Evolutionary conservation across 768 basidiomycete species (phyloP).

Genomic region (Mycena filopes): DNA sequence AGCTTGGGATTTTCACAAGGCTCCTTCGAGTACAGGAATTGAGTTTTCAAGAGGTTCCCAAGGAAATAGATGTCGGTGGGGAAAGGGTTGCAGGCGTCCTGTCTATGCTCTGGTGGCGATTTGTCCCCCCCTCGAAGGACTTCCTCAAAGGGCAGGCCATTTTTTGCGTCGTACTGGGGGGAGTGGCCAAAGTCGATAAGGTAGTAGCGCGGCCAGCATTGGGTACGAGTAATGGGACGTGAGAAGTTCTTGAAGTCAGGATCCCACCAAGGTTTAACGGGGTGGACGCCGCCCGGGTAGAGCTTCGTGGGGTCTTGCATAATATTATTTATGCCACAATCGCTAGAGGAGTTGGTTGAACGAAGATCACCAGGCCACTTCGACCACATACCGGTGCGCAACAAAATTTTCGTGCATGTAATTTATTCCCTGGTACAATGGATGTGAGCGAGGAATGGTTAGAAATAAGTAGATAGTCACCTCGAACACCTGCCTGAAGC

Average conservation of each 20-base stretch:
- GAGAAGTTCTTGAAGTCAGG: background rate
- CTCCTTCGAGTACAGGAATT: background rate
- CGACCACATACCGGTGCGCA: slow-evolving; percentile 13
- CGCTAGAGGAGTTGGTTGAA: too few relatives aligned
- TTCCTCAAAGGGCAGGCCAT: slow-evolving; percentile 3
- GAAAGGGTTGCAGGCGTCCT: slow-evolving; percentile 37
- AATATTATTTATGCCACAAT: background rate
- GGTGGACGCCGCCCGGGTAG: slow-evolving; percentile 9
- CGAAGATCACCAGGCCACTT: too few relatives aligned
- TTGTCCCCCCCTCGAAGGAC: slow-evolving; percentile 1
- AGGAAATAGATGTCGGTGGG: too few relatives aligned
- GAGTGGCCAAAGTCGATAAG: slow-evolving; percentile 43
- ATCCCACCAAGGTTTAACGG: background rate
- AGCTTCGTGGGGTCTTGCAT: slow-evolving; percentile 7
- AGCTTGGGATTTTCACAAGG: too few relatives aligned
- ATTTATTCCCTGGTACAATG: slow-evolving; percentile 6
- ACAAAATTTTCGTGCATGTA: slow-evolving; percentile 22
- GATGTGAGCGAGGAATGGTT: background rate
- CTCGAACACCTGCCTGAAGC: slow-evolving; percentile 36
- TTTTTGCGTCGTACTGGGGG: background rate
- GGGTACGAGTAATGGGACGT: background rate
- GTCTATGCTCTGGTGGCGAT: background rate
- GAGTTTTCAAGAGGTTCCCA: slow-evolving; percentile 35
- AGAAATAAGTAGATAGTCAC: slow-evolving; percentile 8
- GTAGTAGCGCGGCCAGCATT: slow-evolving; percentile 35